These are phyloP conservation scores for Colletotrichum magnum DNA, from an alignment of 2,329 filamentous ascomycete species.

Conservation along the genomic window DNA sequence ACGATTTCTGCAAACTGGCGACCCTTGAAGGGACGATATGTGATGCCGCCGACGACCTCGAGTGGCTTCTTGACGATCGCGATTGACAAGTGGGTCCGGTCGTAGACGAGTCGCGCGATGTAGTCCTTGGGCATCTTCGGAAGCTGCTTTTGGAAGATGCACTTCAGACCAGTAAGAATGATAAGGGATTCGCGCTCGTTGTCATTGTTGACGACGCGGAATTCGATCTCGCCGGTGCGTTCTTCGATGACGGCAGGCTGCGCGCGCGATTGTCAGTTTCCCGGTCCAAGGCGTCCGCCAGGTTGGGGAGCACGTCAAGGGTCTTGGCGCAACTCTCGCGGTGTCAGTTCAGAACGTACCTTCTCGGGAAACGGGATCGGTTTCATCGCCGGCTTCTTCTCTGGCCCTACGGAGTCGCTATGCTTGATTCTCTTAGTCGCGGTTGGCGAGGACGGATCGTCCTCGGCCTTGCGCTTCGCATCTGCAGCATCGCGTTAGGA, in stretches of 20 bases:
- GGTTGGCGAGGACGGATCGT: slow-evolving; percentile 73
- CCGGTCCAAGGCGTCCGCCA: not conserved
- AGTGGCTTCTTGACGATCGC: slow-evolving; percentile 97
- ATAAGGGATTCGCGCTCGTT: slow-evolving; percentile 89
- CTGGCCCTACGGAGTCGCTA: slow-evolving; percentile 57
- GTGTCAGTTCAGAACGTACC: slow-evolving; percentile 58
- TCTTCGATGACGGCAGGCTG: slow-evolving; percentile 94
- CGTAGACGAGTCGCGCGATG: slow-evolving; percentile 96
- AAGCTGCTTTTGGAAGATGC: slow-evolving; percentile 97
- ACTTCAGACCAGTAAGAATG: slow-evolving; percentile 95
- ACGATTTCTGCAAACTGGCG: slow-evolving; percentile 98
- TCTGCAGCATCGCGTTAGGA: slow-evolving; percentile 24
- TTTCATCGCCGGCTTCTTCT: slow-evolving; percentile 69
- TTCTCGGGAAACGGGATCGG: slow-evolving; percentile 92
- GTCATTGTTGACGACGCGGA: slow-evolving; percentile 98
- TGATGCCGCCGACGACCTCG: slow-evolving; percentile 97
- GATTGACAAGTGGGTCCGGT: slow-evolving; percentile 95
- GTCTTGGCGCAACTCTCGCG: not conserved
- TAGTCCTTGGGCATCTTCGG: slow-evolving; percentile 99
- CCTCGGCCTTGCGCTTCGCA: slow-evolving; percentile 80
- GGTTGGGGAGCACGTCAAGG: not conserved
- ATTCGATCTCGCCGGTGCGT: slow-evolving; percentile 93
- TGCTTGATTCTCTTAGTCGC: slow-evolving; percentile 77
- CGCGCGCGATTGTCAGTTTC: slow-evolving; percentile 39
- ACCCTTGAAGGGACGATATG: slow-evolving; percentile 93